Conservation (phyloP, 78 protist genomes). For the Dictyostelium capitatum region DNA sequence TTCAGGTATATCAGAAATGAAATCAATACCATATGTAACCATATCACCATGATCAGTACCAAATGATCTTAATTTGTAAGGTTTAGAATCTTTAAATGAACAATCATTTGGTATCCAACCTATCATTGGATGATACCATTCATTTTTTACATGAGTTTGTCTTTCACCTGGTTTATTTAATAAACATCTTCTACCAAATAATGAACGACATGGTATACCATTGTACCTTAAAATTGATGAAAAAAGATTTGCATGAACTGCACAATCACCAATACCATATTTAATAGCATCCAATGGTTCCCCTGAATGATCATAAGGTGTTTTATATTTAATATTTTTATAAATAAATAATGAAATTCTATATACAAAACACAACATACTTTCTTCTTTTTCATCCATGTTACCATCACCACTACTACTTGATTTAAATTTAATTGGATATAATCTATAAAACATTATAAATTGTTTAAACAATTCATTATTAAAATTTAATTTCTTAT, state of each 20-base stretch:
- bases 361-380: slow-evolving; percentile 17
- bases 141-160: background rate
- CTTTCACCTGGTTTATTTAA: too few species aligned
- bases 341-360: background rate
- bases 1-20: too few species aligned
- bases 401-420: slow-evolving; percentile 21
- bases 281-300: background rate
- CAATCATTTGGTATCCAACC: background rate
- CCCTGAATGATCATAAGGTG: background rate
- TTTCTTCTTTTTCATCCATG: too few species aligned
- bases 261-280: slow-evolving; percentile 34
- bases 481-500: background rate
- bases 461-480: background rate
- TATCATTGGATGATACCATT: background rate
- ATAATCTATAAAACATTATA: background rate
- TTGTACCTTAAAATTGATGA: background rate
- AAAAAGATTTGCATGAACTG: background rate
- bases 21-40: too few species aligned
- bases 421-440: background rate
- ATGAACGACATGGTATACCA: background rate
- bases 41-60: too few species aligned
- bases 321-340: background rate
- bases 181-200: background rate
- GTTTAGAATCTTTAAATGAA: too few species aligned
- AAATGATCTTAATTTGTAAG: too few species aligned